phyloP scores from a whole-genome alignment of 2,329 filamentous ascomycete genomes.

The Diaporthe sp. region DNA sequence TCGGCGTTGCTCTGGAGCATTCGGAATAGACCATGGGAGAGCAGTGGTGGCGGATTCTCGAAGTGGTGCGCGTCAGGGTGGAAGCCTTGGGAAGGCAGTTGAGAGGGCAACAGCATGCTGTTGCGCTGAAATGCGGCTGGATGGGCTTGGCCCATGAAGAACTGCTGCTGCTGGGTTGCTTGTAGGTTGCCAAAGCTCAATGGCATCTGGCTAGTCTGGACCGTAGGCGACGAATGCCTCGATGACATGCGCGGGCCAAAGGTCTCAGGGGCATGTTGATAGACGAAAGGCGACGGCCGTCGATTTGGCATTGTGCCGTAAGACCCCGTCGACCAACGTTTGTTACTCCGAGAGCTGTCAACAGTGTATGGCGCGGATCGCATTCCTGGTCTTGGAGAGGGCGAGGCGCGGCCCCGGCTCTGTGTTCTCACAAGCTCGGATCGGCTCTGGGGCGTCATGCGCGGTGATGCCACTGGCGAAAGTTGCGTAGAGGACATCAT shows the following conservation, averaged over 20 bases:
- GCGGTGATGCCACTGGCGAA: slow-evolving; percentile 80
- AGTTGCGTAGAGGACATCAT: slow-evolving; percentile 78
- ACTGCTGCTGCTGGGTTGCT: slow-evolving; percentile 68
- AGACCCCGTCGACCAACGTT: slow-evolving; percentile 84
- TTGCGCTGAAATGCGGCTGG: slow-evolving; percentile 66
- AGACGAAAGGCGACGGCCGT: slow-evolving; percentile 72
- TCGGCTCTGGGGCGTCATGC: slow-evolving; percentile 72
- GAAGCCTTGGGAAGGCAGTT: slow-evolving; percentile 64
- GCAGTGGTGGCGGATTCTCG: slow-evolving; percentile 71
- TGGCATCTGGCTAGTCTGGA: slow-evolving; percentile 62
- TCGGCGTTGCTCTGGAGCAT: slow-evolving; percentile 83
- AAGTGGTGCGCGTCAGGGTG: slow-evolving; percentile 65
- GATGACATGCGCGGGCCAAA: slow-evolving; percentile 70
- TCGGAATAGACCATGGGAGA: slow-evolving; percentile 81
- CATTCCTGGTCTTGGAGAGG: slow-evolving; percentile 76
- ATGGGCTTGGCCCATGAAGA: slow-evolving; percentile 61
- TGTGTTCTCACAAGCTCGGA: slow-evolving; percentile 73
- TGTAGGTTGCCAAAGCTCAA: slow-evolving; percentile 69
- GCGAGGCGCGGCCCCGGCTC: slow-evolving; percentile 79
- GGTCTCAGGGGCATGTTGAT: slow-evolving; percentile 71
- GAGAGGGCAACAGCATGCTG: slow-evolving; percentile 71
- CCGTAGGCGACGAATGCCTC: slow-evolving; percentile 64
- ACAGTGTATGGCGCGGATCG: slow-evolving; percentile 80
- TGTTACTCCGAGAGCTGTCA: slow-evolving; percentile 72
- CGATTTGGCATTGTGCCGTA: slow-evolving; percentile 71